Percentiles rank a stretch among this genome's conserved stretches.
Conservation (phyloP, 495 filamentous ascomycete genomes). For the Penicillium coffeae region DNA sequence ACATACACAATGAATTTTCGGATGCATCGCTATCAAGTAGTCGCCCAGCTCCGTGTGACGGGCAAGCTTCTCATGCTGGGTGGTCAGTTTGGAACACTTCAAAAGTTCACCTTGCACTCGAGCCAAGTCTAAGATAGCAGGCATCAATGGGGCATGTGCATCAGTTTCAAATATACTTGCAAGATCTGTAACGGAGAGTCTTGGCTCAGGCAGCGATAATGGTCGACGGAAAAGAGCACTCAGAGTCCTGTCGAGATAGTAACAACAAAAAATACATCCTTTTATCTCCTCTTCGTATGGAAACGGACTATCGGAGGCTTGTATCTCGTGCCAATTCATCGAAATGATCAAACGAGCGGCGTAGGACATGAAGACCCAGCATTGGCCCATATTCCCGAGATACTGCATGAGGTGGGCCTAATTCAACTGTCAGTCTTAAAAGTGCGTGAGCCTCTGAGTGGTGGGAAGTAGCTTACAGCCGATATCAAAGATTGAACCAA, state of each 20-base stretch:
- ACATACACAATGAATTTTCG: conserved; percentile 19
- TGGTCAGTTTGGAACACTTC: not conserved
- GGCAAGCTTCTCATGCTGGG: conserved; percentile 8
- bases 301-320: not conserved
- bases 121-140: conserved; percentile 20
- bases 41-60: conserved; percentile 17
- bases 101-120: conserved; percentile 22
- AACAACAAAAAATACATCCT: conserved; percentile 27
- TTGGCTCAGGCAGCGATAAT: conserved; percentile 19
- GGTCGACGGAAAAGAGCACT: conserved; percentile 25
- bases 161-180: conserved; percentile 6
- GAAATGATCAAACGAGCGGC: conserved; percentile 25
- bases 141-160: conserved; percentile 19
- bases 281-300: conserved; percentile 18
- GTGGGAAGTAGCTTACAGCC: conserved; percentile 16
- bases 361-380: conserved; percentile 26
- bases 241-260: conserved; percentile 26
- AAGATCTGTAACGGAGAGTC: conserved; percentile 12
- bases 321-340: conserved; percentile 22
- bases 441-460: not conserved
- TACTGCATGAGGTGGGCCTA: conserved; percentile 30
- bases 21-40: conserved; percentile 18
- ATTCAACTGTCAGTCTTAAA: not conserved
- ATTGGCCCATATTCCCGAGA: conserved; percentile 21
- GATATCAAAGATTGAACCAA: conserved; percentile 27